Evolutionary conservation across 495 filamentous ascomycete genomes (phyloP), one percentile per base, ranked within the genome.

Genomic region (Hypoxylon intermedium): DNA sequence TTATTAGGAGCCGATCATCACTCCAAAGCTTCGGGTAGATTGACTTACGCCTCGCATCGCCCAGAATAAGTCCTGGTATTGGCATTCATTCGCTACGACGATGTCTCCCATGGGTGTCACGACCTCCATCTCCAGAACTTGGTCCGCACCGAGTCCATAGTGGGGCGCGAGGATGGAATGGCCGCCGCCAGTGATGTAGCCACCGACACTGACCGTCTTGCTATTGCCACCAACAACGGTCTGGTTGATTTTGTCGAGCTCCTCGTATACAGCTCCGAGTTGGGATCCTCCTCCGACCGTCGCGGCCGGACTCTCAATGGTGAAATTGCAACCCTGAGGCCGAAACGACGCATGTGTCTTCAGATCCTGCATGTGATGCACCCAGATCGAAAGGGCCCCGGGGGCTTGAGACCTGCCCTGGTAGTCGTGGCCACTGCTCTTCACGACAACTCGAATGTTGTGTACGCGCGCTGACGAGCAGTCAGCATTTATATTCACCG

Each of bases 61-160:
- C 86, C 85, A 89, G 68, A 85, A 89, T 5, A 90, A 63, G 65
- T 89, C 87, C 0, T 71, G 42, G 54, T 88, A 79, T 58, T 83
- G 72, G 49, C 78, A 81, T 41, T 81, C 80, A 47, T 82, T 84
- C 4, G 80, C 81, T 0, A 71, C 79, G 23, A 87, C 45, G 13
- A 83, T 74, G 1, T 82, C 71, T 0, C 87, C 86, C 0, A 44
- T 50, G 0, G 80, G 81, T 2, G 82, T 84, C 3, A 90, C 79
- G 0, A 89, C 73, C 52, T 87, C 82, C 74, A 83, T 83, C 59
- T 85, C 77, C 3, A 89, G 74, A 0, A 85, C 79, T 28, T 85
- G 78, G 60, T 91, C 88, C 1, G 85, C 83, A 6, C 67, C 87
- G 1, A 91, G 71, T 0, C 87, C 87, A 58, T 83, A 85, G 2